Conservation (phyloP, 2,329 filamentous ascomycete genomes). For the Fusarium fracticaudum region DNA sequence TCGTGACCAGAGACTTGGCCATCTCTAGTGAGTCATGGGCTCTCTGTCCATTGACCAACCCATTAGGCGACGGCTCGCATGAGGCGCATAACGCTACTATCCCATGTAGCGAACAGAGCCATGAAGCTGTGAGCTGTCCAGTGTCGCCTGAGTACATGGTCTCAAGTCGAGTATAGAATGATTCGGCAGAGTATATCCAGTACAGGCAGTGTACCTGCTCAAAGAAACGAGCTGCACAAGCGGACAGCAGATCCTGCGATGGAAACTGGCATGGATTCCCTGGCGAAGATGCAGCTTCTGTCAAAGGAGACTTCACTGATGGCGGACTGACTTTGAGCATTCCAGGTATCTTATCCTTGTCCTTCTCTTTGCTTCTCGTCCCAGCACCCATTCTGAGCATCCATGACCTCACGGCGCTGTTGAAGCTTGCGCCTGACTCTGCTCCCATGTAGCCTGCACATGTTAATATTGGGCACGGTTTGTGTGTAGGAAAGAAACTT, state of each 20-base stretch:
- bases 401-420: neutral
- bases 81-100: fast-evolving
- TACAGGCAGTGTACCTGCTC: neutral
- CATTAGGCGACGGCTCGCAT: neutral
- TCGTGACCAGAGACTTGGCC: neutral
- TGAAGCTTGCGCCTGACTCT: neutral
- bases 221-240: neutral
- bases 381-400: neutral
- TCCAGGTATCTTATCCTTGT: neutral
- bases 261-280: neutral
- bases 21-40: neutral
- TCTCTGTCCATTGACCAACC: neutral
- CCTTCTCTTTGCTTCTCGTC: neutral
- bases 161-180: neutral
- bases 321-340: neutral
- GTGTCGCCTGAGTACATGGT: fast-evolving
- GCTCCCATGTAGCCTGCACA: neutral
- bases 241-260: fast-evolving
- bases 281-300: fast-evolving
- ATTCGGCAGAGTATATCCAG: neutral
- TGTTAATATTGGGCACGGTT: fast-evolving
- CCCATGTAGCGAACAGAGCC: neutral
- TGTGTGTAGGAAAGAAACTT: fast-evolving
- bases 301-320: neutral
- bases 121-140: fast-evolving